Percentiles rank a stretch among this genome's conserved stretches.
These are phyloP conservation scores for Annulohypoxylon bovei DNA, from an alignment of 495 filamentous ascomycete genomes.

Conservation along the genomic window DNA sequence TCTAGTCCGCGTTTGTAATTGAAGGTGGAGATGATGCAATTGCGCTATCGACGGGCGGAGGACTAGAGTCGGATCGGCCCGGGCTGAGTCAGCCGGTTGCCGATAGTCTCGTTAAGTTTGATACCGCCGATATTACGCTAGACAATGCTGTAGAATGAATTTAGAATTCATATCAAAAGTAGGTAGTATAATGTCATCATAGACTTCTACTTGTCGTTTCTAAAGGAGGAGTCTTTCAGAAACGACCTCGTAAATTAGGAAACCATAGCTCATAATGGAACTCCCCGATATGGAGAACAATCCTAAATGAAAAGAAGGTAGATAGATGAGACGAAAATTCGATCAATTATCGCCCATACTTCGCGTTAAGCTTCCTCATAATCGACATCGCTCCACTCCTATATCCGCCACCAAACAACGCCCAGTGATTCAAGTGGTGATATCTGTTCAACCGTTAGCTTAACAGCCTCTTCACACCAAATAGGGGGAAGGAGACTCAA, in stretches of 20 bases:
- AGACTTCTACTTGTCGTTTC: neutral
- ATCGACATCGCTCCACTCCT: constrained; percentile 75
- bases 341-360: constrained; percentile 62
- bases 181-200: neutral
- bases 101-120: neutral
- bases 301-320: neutral
- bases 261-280: neutral
- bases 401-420: constrained; percentile 84
- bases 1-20: neutral
- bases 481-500: too few species aligned
- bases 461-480: neutral
- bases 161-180: neutral
- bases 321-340: neutral
- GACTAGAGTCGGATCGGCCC: constrained; percentile 25
- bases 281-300: neutral
- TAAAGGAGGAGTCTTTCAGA: too few species aligned
- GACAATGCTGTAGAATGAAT: neutral
- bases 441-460: constrained; percentile 62
- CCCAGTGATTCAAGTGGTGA: constrained; percentile 90
- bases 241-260: too few species aligned
- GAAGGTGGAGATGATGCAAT: constrained; percentile 15
- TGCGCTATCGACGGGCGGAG: constrained; percentile 11
- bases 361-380: constrained; percentile 74
- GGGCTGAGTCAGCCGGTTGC: constrained; percentile 34
- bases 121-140: neutral